Evolutionary conservation across 108 stramenopile species (phyloP).

Genomic region (Parietichytrium sp.): DNA sequence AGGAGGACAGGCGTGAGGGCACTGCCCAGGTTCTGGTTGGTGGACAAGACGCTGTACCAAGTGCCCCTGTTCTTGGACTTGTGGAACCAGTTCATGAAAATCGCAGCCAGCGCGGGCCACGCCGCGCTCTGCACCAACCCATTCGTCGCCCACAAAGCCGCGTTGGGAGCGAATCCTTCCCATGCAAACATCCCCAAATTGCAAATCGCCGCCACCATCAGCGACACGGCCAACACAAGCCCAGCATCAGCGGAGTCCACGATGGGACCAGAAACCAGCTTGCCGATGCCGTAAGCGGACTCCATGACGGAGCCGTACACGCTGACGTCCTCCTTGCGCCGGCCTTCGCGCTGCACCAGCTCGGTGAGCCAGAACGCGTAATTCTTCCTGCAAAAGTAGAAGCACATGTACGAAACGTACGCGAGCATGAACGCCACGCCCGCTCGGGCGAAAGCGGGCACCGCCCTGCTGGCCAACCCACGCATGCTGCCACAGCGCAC

Average conservation of each 20-base stretch:
- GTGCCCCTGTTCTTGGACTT: neutral
- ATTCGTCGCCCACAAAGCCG: neutral
- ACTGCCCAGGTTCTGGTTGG: conserved; percentile 27
- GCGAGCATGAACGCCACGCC: neutral
- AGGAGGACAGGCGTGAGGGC: neutral
- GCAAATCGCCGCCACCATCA: neutral
- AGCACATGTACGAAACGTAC: conserved; percentile 28
- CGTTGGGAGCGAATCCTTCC: neutral
- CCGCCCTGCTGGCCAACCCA: too few species aligned
- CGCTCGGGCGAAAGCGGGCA: too few species aligned
- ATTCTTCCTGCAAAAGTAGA: conserved; percentile 31
- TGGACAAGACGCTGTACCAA: conserved; percentile 34
- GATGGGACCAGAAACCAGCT: neutral
- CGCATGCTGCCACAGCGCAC: too few species aligned
- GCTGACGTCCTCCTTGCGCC: conserved; percentile 1
- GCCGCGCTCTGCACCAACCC: conserved; percentile 26
- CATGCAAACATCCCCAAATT: neutral
- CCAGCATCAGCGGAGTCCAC: conserved; percentile 11
- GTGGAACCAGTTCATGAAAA: conserved; percentile 36
- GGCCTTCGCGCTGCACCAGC: neutral
- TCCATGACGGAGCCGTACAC: conserved; percentile 13
- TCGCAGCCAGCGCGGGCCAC: conserved; percentile 13
- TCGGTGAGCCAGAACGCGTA: conserved; percentile 33
- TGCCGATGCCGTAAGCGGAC: conserved; percentile 10
- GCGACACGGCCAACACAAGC: neutral